Base-by-base conservation (phyloP, 1,284 basidiomycete genomes). In the Marasmius fiardii region DNA sequence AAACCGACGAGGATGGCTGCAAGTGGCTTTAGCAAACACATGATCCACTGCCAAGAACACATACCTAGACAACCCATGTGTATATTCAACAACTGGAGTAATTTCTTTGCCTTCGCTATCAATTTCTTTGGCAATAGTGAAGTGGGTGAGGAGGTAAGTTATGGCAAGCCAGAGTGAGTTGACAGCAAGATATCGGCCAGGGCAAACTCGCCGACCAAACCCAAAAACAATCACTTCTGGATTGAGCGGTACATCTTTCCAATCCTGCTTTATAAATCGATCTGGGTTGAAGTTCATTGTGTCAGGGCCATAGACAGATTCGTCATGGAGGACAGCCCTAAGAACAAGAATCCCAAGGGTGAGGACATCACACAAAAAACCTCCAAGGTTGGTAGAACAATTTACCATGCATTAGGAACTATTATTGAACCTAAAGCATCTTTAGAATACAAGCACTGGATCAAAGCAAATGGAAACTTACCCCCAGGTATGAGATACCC, bases 401-500 rank as follows among this genome's bases (percentile, higher is more conserved):
- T 26, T 49, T 49, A 49, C 47, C 47, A 49, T 4, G 28, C 47
- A 31, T 49, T 49, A 12, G 26, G 14, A 14, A 49, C 20, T 5
- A 49, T 49, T 5, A 26, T 33, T 12, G 47, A 18, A 18, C 47
- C 47, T 49, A 20, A 11, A 33, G 14, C 2, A 33, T 16, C n/a
- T 24, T 45, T 45, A 31, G 31, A 49, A 26, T 8, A 16, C 8
- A 26, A 10, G 4, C 1, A 16, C 16, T n/a, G 11, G 44, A 1
- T 26, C 14, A 49, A 12, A 24, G 28, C 34, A 24, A 16, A 52
- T 16, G 33, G 3, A 11, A 49, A 23, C n/a, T 2, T 44, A 44
- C 52, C 52, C 43, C 23, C 43, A 3, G 52, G 52, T 18, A 53
- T 53, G 41, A 43, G 43, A 44, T 44, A 44, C 4, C 41, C 41